Evolutionary conservation across 495 filamentous ascomycete species (phyloP).

Genomic region (Beverwykella pulmonaria): DNA sequence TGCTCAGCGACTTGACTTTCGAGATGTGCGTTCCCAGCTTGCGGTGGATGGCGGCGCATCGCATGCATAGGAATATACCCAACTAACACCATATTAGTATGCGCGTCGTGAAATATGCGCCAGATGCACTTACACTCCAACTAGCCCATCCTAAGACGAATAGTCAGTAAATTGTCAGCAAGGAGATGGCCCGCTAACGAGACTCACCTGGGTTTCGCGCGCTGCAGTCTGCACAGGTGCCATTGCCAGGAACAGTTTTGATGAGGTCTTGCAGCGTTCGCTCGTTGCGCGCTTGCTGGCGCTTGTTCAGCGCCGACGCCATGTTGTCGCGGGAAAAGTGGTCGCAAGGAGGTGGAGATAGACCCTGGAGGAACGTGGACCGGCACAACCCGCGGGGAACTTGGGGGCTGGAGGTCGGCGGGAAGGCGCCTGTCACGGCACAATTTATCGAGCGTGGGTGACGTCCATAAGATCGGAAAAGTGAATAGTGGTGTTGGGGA

Average conservation of each 20-base stretch:
- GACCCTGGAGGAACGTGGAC: not conserved
- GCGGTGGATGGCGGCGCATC: slow-evolving; percentile 92
- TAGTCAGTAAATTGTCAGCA: slow-evolving; percentile 30
- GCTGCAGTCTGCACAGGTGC: slow-evolving; percentile 90
- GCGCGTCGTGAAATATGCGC: slow-evolving; percentile 9
- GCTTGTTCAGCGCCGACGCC: slow-evolving; percentile 73
- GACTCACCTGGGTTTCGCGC: slow-evolving; percentile 83
- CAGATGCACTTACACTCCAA: slow-evolving; percentile 80
- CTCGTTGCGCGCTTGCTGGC: slow-evolving; percentile 96
- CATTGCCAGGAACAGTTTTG: slow-evolving; percentile 85
- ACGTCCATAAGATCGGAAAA: not conserved
- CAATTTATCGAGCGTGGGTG: slow-evolving; percentile 1
- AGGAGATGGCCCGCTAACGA: slow-evolving; percentile 5
- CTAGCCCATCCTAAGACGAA: slow-evolving; percentile 84
- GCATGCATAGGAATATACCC: slow-evolving; percentile 96
- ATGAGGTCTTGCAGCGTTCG: slow-evolving; percentile 87
- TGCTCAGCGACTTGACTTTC: slow-evolving; percentile 96
- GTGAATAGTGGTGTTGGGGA: not conserved
- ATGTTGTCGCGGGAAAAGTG: slow-evolving; percentile 43
- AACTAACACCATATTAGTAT: slow-evolving; percentile 57
- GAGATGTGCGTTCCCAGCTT: slow-evolving; percentile 97
- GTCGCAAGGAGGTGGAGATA: slow-evolving; percentile 7
- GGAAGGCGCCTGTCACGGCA: not conserved
- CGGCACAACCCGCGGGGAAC: slow-evolving; percentile 1
- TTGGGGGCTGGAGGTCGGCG: not conserved